Conservation (phyloP, 2,329 filamentous ascomycete species). For the Trichoderma gracile region DNA sequence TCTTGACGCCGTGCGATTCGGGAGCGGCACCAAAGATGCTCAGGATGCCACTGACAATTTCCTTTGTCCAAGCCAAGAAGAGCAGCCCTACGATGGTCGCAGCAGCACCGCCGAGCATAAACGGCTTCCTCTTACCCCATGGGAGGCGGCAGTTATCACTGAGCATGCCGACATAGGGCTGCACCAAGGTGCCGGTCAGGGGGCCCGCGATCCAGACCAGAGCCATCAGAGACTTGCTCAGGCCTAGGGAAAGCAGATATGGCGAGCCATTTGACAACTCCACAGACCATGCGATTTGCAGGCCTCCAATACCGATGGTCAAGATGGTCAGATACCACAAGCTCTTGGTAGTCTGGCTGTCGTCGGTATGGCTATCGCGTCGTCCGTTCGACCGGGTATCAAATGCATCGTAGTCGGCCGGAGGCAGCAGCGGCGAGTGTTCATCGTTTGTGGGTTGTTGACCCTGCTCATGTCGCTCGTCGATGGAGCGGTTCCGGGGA, state of each 20-base stretch:
- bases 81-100: constrained; percentile 69
- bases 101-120: constrained; percentile 70
- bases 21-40: constrained; percentile 68
- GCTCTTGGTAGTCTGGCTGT: constrained; percentile 69
- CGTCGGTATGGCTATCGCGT: constrained; percentile 29
- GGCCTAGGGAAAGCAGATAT: constrained; percentile 74
- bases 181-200: constrained; percentile 74
- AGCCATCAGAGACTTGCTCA: constrained; percentile 81
- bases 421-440: constrained; percentile 37
- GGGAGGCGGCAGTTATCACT: constrained; percentile 74
- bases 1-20: constrained; percentile 65
- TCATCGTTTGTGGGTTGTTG: constrained; percentile 31
- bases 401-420: constrained; percentile 20
- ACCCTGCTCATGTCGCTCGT: constrained; percentile 28
- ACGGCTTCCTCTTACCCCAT: constrained; percentile 80
- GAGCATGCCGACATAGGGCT: constrained; percentile 79
- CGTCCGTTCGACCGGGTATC: constrained; percentile 24
- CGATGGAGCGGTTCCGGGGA: constrained; percentile 27
- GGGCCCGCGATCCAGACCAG: constrained; percentile 84
- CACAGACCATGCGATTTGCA: constrained; percentile 95
- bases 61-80: constrained; percentile 71
- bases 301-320: constrained; percentile 81
- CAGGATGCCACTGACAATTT: constrained; percentile 68
- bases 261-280: constrained; percentile 92
- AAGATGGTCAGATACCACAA: constrained; percentile 82